Percentiles rank a stretch among this genome's conserved stretches.
Conservation (phyloP, 31 red algal genomes). For the Bonnemaisonia californica region DNA sequence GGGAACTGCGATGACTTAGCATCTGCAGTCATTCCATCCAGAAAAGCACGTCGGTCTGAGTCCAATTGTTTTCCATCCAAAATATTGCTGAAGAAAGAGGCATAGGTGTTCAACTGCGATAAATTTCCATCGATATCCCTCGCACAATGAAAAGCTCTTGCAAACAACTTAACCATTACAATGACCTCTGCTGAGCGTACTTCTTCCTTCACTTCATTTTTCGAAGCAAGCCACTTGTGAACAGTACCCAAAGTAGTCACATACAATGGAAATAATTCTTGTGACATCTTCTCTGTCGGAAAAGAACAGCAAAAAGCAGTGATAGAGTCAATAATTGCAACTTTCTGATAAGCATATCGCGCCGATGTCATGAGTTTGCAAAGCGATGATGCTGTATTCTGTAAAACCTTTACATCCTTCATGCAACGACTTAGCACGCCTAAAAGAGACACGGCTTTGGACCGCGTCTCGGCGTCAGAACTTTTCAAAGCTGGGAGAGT, state of each 20-base stretch:
- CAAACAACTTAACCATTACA: conserved; percentile 12
- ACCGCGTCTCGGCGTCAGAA: conserved; percentile 34
- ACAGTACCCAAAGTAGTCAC: not conserved
- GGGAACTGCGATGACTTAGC: not conserved
- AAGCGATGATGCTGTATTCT: conserved; percentile 7
- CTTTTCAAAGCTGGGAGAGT: conserved; percentile 42
- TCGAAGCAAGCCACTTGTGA: conserved; percentile 22
- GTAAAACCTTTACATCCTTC: conserved; percentile 14
- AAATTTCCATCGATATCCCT: not conserved
- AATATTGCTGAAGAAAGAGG: conserved; percentile 7
- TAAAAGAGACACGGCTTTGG: conserved; percentile 17
- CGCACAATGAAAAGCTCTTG: not conserved
- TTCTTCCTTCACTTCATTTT: conserved; percentile 55
- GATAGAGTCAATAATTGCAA: conserved; percentile 37
- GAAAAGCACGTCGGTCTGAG: conserved; percentile 7
- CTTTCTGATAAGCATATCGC: conserved; percentile 73
- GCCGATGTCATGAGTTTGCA: conserved; percentile 22
- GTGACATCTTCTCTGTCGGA: not conserved
- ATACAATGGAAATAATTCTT: not conserved
- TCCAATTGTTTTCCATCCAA: conserved; percentile 23
- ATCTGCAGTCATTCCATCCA: not conserved
- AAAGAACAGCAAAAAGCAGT: conserved; percentile 3
- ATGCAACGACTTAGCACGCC: conserved; percentile 36
- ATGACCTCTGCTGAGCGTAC: conserved; percentile 18
- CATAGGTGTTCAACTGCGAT: not conserved